A percentile compares a stretch with the other conserved stretches of the same genome.
These are phyloP conservation scores for Populus hybrid DNA, from an alignment of 441 rosid species.

Conservation along the genomic window DNA sequence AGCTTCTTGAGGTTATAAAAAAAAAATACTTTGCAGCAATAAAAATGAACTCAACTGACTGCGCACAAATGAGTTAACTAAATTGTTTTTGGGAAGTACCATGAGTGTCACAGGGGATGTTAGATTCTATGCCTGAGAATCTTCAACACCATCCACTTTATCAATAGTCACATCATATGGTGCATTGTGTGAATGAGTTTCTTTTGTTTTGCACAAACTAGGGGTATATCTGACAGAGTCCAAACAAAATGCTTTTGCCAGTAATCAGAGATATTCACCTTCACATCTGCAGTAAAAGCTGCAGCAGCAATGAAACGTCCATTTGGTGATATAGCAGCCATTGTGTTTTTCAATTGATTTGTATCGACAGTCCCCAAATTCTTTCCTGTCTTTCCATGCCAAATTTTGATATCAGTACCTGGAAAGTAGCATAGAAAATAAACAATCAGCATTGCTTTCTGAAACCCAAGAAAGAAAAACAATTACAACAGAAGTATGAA, in stretches of 20 bases:
- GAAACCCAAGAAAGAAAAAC: neutral
- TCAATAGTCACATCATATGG: conserved; percentile 2
- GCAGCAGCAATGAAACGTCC: conserved; percentile 99
- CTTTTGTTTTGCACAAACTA: neutral
- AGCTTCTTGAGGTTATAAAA: neutral
- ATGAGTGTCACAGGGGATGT: neutral
- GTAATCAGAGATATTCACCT: conserved; percentile 38
- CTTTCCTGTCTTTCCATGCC: conserved; percentile 96
- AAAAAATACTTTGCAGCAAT: neutral
- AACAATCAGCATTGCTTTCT: conserved; percentile 6
- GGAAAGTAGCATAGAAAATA: conserved; percentile 8
- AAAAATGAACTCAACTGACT: neutral
- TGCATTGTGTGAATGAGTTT: neutral
- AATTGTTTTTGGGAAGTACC: neutral
- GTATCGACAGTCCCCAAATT: conserved; percentile 57
- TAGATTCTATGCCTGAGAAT: neutral
- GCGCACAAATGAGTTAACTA: neutral
- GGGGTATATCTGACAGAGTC: neutral
- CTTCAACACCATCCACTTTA: neutral
- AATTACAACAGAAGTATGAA: neutral
- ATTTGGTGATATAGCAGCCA: conserved; percentile 91
- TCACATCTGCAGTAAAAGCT: conserved; percentile 99
- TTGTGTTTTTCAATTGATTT: conserved; percentile 90
- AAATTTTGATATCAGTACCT: conserved; percentile 93
- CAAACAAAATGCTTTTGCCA: neutral